phyloP scores from a whole-genome alignment of 2,329 filamentous ascomycete species.

The Aspergillus sp. region DNA sequence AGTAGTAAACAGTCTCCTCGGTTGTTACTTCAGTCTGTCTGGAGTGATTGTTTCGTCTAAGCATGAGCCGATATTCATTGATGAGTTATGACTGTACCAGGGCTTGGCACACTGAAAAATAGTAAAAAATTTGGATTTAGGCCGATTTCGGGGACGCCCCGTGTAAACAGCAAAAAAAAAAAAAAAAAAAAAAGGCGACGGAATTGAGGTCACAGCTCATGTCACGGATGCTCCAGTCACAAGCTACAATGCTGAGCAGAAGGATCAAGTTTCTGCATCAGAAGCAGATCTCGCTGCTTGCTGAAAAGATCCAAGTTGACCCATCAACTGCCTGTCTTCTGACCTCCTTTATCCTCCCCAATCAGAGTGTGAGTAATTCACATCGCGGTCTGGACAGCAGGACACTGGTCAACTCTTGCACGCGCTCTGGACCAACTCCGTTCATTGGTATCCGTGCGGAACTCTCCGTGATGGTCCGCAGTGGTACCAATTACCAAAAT shows the following conservation, averaged over 20 bases:
- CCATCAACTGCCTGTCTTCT: not conserved
- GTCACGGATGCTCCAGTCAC: no score
- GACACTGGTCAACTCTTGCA: not conserved
- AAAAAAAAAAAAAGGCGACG: not conserved
- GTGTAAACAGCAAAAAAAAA: not conserved
- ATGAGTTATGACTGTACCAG: conserved; percentile 12
- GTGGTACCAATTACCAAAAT: not conserved
- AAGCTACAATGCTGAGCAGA: conserved; percentile 7
- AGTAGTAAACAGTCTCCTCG: not conserved
- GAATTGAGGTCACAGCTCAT: no score
- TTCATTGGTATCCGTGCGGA: not conserved
- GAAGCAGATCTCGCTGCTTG: not conserved
- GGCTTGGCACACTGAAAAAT: conserved; percentile 14
- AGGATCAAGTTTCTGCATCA: not conserved
- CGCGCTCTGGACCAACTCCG: not conserved
- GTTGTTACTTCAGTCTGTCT: not conserved
- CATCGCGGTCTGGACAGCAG: not conserved
- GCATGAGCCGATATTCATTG: not conserved
- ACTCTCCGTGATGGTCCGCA: not conserved
- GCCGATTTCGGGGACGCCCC: conserved; percentile 18
- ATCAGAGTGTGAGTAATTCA: not conserved
- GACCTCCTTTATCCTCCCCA: not conserved
- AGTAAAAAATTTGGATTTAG: conserved; percentile 1
- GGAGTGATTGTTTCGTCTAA: not conserved
- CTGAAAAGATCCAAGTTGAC: not conserved